Conservation (phyloP, 306 rosid species). For the Quercus bicolor region DNA sequence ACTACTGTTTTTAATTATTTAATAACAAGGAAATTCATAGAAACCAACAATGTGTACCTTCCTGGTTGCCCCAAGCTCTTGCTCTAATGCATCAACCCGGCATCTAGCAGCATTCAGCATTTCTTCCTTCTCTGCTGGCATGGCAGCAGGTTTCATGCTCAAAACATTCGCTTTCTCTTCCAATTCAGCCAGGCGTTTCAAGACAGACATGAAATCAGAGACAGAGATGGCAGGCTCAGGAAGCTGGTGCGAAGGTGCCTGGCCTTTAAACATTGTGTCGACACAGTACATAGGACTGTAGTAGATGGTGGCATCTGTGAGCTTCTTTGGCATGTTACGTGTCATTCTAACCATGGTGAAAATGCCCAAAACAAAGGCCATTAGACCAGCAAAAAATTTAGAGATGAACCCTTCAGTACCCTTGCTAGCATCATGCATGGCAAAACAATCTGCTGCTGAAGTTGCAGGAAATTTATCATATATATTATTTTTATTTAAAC, state of each 20-base stretch:
- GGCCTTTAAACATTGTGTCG: constrained; percentile 22
- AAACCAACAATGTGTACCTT: constrained; percentile 42
- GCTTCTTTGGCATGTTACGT: constrained; percentile 70
- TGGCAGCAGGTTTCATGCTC: constrained; percentile 39
- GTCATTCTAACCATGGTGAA: constrained; percentile 72
- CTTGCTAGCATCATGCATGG: constrained; percentile 32
- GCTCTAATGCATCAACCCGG: constrained; percentile 61
- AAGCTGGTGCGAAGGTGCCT: constrained; percentile 24
- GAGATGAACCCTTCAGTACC: constrained; percentile 49
- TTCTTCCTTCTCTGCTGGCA: constrained; percentile 76
- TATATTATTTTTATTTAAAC: neutral
- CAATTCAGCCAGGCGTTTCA: constrained; percentile 85
- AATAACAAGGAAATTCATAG: neutral
- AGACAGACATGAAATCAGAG: constrained; percentile 48
- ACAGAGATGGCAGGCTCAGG: constrained; percentile 34
- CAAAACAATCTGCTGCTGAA: constrained; percentile 29
- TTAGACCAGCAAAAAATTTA: constrained; percentile 52
- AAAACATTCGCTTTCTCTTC: constrained; percentile 51
- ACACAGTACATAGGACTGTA: constrained; percentile 39
- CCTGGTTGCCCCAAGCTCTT: constrained; percentile 57
- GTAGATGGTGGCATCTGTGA: constrained; percentile 72
- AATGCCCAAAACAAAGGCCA: constrained; percentile 80
- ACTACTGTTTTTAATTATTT: neutral
- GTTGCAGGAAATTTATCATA: neutral
- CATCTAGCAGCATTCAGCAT: constrained; percentile 49